Percentiles rank a stretch among this genome's conserved stretches.
Evolutionary conservation across 148 eudicot genomes (phyloP).

Genomic region (Talinum fruticosum): DNA sequence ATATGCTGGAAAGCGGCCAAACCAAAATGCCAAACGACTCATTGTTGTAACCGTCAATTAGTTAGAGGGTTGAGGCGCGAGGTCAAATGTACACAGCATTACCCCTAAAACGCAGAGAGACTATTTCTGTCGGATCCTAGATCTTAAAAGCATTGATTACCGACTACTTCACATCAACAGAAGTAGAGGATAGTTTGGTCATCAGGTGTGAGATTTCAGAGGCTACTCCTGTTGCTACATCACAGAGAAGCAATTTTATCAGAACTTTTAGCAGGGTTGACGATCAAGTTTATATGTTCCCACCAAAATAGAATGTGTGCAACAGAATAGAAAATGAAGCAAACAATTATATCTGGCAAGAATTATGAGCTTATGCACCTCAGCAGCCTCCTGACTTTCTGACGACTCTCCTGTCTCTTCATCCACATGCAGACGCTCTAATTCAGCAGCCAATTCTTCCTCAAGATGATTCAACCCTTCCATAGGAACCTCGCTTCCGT

Average conservation of each 20-base stretch:
- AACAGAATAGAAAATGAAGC: neutral
- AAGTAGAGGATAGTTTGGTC: neutral
- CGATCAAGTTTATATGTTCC: neutral
- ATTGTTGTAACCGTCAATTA: too few relatives aligned
- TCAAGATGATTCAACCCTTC: constrained; percentile 52
- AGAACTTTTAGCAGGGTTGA: neutral
- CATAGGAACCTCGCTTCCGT: constrained; percentile 25
- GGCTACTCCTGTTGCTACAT: neutral
- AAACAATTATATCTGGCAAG: neutral
- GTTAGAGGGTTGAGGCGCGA: neutral
- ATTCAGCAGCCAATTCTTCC: constrained; percentile 57
- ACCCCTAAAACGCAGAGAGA: neutral
- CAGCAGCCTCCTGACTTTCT: constrained; percentile 21
- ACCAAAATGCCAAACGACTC: neutral
- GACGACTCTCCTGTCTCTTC: constrained; percentile 29
- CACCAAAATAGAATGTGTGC: neutral
- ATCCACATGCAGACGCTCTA: constrained; percentile 45
- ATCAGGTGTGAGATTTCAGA: neutral
- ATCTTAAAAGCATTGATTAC: neutral
- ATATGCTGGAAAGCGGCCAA: too few relatives aligned
- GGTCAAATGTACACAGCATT: neutral
- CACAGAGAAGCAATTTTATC: neutral
- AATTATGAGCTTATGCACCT: constrained; percentile 17
- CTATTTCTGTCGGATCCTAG: too few relatives aligned
- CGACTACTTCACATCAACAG: neutral